A percentile compares a stretch with the other conserved stretches of the same genome.
These are phyloP conservation scores for Cerioporus squamosus DNA, from an alignment of 1,284 basidiomycete species.

Conservation along the genomic window DNA sequence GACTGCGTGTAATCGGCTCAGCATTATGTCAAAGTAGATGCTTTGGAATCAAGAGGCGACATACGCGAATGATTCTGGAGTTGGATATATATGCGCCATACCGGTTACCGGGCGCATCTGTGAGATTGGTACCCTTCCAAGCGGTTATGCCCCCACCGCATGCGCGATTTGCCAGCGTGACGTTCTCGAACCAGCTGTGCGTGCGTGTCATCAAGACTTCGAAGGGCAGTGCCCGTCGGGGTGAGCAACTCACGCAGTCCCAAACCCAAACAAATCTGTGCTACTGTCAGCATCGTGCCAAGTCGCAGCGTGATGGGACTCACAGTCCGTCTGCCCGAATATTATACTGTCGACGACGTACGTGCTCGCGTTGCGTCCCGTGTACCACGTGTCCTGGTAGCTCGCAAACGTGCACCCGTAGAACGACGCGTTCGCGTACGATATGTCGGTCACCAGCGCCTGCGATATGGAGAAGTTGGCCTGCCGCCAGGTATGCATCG, in stretches of 20 bases:
- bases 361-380: conserved; percentile 61
- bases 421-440: conserved; percentile 68
- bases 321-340: conserved; percentile 68
- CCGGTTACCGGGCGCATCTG: conserved; percentile 54
- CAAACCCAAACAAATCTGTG: conserved; percentile 25
- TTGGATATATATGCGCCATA: conserved; percentile 67
- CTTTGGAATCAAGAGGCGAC: neutral
- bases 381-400: conserved; percentile 72
- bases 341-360: conserved; percentile 67
- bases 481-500: conserved; percentile 32
- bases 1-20: conserved; percentile 43
- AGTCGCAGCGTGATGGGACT: conserved; percentile 22
- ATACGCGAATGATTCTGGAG: conserved; percentile 59
- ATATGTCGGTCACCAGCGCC: conserved; percentile 63
- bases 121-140: conserved; percentile 62
- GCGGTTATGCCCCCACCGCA: conserved; percentile 67
- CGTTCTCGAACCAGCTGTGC: conserved; percentile 61
- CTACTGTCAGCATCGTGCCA: neutral
- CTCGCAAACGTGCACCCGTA: conserved; percentile 68
- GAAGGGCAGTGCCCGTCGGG: neutral
- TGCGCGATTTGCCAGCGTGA: conserved; percentile 61
- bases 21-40: neutral
- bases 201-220: neutral
- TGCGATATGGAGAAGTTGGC: conserved; percentile 62
- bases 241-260: conserved; percentile 49